phyloP scores from a whole-genome alignment of 345 rosid genomes.

The Populus nigra region DNA sequence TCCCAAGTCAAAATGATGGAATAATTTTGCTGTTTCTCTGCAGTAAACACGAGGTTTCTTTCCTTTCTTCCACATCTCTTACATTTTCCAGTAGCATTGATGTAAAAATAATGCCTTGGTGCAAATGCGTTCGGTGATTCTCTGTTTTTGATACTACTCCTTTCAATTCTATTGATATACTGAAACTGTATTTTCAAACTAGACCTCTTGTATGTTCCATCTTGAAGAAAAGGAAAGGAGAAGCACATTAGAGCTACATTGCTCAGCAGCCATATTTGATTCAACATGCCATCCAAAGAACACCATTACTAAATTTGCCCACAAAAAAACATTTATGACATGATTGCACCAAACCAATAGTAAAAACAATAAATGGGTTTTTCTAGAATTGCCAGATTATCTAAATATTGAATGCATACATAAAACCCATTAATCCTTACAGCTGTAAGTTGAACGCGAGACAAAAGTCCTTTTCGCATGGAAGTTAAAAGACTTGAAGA shows the following conservation, averaged over 20 bases:
- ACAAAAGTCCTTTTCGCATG: not conserved
- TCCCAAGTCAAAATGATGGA: no score
- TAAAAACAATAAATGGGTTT: not conserved
- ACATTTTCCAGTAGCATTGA: not conserved
- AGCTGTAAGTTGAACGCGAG: not conserved
- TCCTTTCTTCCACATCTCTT: not conserved
- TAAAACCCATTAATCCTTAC: not conserved
- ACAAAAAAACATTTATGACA: not conserved
- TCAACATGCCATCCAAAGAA: constrained; percentile 6
- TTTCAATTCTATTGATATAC: not conserved
- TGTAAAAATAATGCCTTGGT: not conserved
- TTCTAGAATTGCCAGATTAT: not conserved
- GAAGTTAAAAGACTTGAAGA: not conserved
- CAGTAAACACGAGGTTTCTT: no score
- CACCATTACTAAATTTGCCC: not conserved
- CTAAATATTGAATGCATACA: not conserved
- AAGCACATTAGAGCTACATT: not conserved
- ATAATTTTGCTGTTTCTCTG: constrained; percentile 1
- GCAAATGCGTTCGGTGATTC: constrained; percentile 7
- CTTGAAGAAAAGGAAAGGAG: not conserved
- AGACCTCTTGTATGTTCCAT: not conserved
- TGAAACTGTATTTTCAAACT: not conserved
- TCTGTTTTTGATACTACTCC: not conserved
- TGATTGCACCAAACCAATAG: not conserved
- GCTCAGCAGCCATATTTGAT: not conserved